A percentile compares a stretch with the other conserved stretches of the same genome.
Evolutionary conservation across 2,329 filamentous ascomycete species (phyloP).

Genomic region (Lasiodiplodia sp.): DNA sequence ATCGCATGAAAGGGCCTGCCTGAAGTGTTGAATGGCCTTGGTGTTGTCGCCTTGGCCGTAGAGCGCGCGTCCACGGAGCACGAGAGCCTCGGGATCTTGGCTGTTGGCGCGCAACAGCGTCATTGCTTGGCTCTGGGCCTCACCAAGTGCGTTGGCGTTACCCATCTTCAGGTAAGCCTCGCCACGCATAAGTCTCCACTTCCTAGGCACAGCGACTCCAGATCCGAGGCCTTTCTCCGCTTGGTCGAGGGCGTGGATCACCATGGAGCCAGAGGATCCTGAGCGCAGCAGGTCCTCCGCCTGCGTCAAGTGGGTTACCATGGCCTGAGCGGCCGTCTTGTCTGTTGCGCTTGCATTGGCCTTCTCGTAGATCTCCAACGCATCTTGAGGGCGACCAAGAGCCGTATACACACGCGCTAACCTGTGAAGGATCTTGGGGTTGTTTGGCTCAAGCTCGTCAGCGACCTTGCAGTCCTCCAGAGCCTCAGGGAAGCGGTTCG

Average conservation of each 20-base stretch:
- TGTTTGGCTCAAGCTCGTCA: slow-evolving; percentile 82
- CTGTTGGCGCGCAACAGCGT: slow-evolving; percentile 82
- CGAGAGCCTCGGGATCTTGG: slow-evolving; percentile 91
- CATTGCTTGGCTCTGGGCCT: slow-evolving; percentile 94
- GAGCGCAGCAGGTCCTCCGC: slow-evolving; percentile 78
- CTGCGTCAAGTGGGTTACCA: slow-evolving; percentile 81
- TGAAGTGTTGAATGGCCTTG: slow-evolving; percentile 91
- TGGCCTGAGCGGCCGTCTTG: slow-evolving; percentile 79
- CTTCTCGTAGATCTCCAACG: slow-evolving; percentile 79
- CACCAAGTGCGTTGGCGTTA: slow-evolving; percentile 84
- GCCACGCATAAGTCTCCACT: slow-evolving; percentile 92
- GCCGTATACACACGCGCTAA: slow-evolving; percentile 89
- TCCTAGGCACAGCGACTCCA: slow-evolving; percentile 81
- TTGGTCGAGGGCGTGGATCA: slow-evolving; percentile 87
- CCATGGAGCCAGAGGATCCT: slow-evolving; percentile 87
- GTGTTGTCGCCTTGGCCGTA: slow-evolving; percentile 95
- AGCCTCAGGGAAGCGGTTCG: slow-evolving; percentile 78
- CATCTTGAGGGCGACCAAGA: slow-evolving; percentile 85
- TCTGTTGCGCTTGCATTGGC: slow-evolving; percentile 88
- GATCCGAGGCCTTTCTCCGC: slow-evolving; percentile 81
- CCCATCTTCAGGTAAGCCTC: slow-evolving; percentile 94
- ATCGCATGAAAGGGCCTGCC: slow-evolving; percentile 86
- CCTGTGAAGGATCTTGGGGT: slow-evolving; percentile 86
- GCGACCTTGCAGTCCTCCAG: slow-evolving; percentile 87
- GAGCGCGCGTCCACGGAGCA: slow-evolving; percentile 84